Evolutionary conservation across 75 land plant species (phyloP).

Genomic region (Selaginella moellendorffii): DNA sequence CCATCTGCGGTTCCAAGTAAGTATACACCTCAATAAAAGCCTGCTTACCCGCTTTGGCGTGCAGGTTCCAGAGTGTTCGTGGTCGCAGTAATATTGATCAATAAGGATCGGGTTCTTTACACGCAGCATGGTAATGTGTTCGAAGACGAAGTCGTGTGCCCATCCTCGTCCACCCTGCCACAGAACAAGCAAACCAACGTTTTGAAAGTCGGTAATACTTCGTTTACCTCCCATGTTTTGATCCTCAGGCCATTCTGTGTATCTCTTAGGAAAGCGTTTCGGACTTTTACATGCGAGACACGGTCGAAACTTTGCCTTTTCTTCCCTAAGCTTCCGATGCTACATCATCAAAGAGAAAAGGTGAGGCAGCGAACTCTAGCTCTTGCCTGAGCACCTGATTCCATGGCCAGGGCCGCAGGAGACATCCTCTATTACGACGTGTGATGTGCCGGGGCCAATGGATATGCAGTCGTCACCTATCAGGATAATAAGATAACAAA

Average conservation of each 20-base stretch:
- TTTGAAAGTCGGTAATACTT: too few species aligned
- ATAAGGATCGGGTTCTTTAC: slow-evolving; percentile 1
- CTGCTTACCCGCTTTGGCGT: background rate
- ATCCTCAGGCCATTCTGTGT: background rate
- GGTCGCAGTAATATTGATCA: slow-evolving; percentile 5
- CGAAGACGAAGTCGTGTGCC: background rate
- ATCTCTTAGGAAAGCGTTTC: background rate
- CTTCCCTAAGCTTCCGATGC: slow-evolving; percentile 7
- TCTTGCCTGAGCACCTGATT: slow-evolving; percentile 15
- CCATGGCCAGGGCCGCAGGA: slow-evolving; percentile 16
- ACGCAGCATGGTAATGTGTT: background rate
- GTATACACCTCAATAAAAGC: background rate
- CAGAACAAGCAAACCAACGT: too few species aligned
- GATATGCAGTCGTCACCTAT: slow-evolving; percentile 7
- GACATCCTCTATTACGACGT: background rate
- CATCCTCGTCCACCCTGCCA: background rate
- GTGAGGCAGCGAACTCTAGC: background rate
- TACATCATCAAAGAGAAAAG: background rate
- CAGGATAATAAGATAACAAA: background rate
- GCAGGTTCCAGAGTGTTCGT: background rate
- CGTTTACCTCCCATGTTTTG: slow-evolving; percentile 2
- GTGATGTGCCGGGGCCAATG: background rate
- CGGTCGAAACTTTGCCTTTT: background rate
- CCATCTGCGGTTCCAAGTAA: background rate
- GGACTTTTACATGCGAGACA: background rate